Evolutionary conservation across 345 rosid genomes (phyloP).

Genomic region (Populus ilicifolia): DNA sequence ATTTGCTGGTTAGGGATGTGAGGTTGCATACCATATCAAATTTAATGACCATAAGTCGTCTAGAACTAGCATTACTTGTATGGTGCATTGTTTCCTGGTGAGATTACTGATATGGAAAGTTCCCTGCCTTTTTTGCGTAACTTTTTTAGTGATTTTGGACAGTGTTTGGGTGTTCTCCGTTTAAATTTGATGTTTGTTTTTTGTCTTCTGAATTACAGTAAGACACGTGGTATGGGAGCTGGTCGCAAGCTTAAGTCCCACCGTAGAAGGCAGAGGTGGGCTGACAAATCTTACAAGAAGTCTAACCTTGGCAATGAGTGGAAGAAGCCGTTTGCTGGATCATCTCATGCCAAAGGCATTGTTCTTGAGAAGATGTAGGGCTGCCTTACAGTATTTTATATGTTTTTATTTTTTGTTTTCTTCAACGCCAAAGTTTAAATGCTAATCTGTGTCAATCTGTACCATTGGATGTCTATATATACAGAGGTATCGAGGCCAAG

Average conservation of each 20-base stretch:
- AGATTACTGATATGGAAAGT: too few species aligned
- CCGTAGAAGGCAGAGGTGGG: conserved; percentile 85
- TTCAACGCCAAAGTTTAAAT: not conserved
- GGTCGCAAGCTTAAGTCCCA: conserved; percentile 76
- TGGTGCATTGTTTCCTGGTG: not conserved
- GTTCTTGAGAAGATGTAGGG: conserved; percentile 65
- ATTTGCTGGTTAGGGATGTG: not conserved
- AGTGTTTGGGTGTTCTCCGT: not conserved
- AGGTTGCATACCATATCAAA: not conserved
- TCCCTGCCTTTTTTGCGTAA: too few species aligned
- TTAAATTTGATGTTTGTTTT: not conserved
- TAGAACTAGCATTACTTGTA: not conserved
- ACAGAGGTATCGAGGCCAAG: conserved; percentile 95
- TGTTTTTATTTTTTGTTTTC: not conserved
- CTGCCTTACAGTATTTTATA: not conserved
- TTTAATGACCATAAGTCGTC: not conserved
- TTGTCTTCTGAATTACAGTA: conserved; percentile 27
- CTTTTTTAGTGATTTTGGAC: not conserved
- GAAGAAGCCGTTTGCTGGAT: conserved; percentile 78
- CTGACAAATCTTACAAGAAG: conserved; percentile 84
- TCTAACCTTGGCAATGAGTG: conserved; percentile 83
- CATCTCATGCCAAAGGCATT: conserved; percentile 69
- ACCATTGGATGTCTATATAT: not conserved
- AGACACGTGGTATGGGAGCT: conserved; percentile 76
- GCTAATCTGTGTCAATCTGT: not conserved